Base-by-base conservation (phyloP, 768 basidiomycete species). In the Multifurca ochricompacta region DNA sequence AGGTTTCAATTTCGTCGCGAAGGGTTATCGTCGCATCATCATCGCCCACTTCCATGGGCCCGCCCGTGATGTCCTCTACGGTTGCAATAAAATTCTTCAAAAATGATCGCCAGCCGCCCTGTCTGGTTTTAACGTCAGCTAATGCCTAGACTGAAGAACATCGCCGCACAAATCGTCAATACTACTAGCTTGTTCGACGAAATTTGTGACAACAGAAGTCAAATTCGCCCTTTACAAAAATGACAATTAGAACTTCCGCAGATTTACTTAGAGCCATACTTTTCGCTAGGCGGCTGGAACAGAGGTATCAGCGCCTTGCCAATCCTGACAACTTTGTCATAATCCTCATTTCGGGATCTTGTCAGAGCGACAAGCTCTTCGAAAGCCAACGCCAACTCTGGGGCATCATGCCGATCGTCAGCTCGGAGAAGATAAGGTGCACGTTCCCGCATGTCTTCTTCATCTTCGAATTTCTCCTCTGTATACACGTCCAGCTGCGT, bases 401-500 rank as follows among this genome's bases (percentile, higher is more conserved):
- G 77, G 4, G 63, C 61, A 3, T 53, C 64, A 10, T 55, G 50
- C 3, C 64, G 44, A 31, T 58, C 67, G 18, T 57, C 62, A 44
- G 65, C 59, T 48, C 58, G 59, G 37, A 74, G 66, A 32, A 68
- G 64, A 50, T 61, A 69, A n/a, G 67, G 74, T 34, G 79, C 73
- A 32, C 81, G 77, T 59, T 92, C 83, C 35, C 82, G 81, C 68
- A 89, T 76, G 46, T 93, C 88, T 64, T 87, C 83, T 65, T 90
- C 87, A 65, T 96, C 92, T 62, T 94, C 91, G 41, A 84, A 87
- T 61, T 90, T 88, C 66, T 94, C 91, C 58, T 95, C 91, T 0
- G 80, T 77, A 62, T 92, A 95, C 25, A 90, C 75, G 58, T 85
- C 79, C 6, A 93, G 69, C 62, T 94, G 92, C 0, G 76, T 85